These are phyloP conservation scores for Solanum okadae DNA, from an alignment of 257 asterid species.

Conservation along the genomic window DNA sequence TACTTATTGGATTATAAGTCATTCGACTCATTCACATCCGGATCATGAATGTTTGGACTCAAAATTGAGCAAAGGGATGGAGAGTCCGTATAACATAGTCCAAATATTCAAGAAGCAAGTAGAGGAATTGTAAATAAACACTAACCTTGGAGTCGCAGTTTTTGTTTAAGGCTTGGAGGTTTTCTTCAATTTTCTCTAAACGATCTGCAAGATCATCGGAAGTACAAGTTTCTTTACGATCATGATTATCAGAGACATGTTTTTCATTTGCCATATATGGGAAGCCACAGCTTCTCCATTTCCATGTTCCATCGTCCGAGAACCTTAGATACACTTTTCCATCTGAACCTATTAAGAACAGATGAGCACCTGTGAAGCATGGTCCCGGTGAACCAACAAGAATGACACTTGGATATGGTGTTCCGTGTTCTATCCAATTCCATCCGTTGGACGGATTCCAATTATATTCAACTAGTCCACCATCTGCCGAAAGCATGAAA, in stretches of 20 bases:
- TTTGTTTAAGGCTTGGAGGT: constrained; percentile 6
- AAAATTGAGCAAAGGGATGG: not conserved
- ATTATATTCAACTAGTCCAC: constrained; percentile 66
- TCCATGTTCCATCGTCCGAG: constrained; percentile 55
- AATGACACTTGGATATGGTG: constrained; percentile 41
- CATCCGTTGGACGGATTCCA: constrained; percentile 62
- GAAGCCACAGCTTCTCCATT: constrained; percentile 61
- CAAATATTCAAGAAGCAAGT: not conserved
- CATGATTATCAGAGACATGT: not conserved
- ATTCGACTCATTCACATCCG: not conserved
- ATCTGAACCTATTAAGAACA: constrained; percentile 67
- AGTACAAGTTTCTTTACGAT: constrained; percentile 12
- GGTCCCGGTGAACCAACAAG: constrained; percentile 86
- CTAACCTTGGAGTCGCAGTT: constrained; percentile 63
- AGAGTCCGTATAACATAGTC: not conserved
- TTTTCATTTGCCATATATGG: constrained; percentile 19
- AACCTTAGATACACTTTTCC: constrained; percentile 64
- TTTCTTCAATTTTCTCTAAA: constrained; percentile 20
- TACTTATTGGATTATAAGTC: not conserved
- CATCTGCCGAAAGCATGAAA: constrained; percentile 66
- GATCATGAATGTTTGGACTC: not conserved
- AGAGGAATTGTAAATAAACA: not conserved
- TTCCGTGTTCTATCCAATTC: constrained; percentile 90
- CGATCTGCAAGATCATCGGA: constrained; percentile 17
- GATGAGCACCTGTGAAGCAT: constrained; percentile 42